Evolutionary conservation across 805 yeast genomes (phyloP), one percentile per base, ranked within the genome.

Genomic region (Candida methanosorbosa): DNA sequence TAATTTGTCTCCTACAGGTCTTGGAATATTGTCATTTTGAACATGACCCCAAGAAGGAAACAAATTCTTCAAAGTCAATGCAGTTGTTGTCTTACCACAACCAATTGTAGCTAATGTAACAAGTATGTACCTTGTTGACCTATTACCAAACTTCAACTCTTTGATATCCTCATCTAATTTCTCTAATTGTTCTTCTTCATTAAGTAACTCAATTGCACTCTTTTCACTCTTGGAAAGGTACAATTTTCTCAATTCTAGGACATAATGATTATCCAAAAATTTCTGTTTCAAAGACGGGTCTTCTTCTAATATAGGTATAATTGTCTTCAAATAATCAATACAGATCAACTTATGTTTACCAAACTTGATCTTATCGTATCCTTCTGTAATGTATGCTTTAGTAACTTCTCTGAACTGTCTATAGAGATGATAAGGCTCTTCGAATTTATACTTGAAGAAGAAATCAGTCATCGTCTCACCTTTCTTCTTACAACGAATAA

Each of bases 391-490:
- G 40, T 72, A 71, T 29, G 61, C 63, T 49, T 73, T 78, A 1
- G 97, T 86, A 2, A 77, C 82, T 49, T 92, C 97, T 44, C 99
- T 70, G 73, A 94, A 76, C 46, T 82, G 84, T 38, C 99, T 69
- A 56, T 87, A 92, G 70, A 92, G 70, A 30, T 87, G 60, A 52
- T 92, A 92, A 0, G 98, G 98, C 58, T 92, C 95, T 45, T 87
- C 95, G 55, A 92, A 92, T 57, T 92, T 92, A 63, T 65, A 92
- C 59, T 92, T 92, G 73, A 87, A 92, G 57, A 90, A 84, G 48
- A 71, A 86, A 42, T 78, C 83, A 5, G 28, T 21, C 1, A 40
- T 40, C n/a, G n/a, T n/a, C 2, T 37, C 25, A 5, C 9, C 27
- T 1, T 42, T 38, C 14, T 39, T 42, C 7, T 45, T 38, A 46